Evolutionary conservation across 768 basidiomycete genomes (phyloP), one percentile per base, ranked within the genome.

Genomic region (Mycena alexandri): DNA sequence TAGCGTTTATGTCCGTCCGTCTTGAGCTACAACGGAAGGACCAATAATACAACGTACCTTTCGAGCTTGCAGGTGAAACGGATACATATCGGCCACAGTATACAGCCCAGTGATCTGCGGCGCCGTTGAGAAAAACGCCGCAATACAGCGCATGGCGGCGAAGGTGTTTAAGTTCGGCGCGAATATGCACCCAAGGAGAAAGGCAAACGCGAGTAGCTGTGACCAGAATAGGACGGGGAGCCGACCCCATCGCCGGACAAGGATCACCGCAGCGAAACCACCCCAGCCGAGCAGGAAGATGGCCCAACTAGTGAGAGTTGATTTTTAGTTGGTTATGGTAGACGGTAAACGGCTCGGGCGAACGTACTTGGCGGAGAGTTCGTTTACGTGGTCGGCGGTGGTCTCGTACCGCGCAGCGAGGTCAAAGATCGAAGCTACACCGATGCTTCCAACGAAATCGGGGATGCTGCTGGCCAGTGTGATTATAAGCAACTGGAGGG

Each of bases 381-480:
- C 83, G 72, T 91, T 92, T 76, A 91, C 88, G 11, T 81, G 84
- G 19, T 81, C 82, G 0, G 86, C 79, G 0, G 83, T 89, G 0
- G 89, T 90, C 56, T 87, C 58, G 75, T 80, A 90, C 66, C 87
- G 81, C 11, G 75, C 70, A 0, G 90, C 89, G 24, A 91, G 80
- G 0, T 85, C 83, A 63, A 92, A 92, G 25, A 91, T 84, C 5
- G 82, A 75, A 2, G 89, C 88, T 64, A 91, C 90, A 58, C 90
- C 90, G 56, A 90, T 87, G 1, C 85, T 88, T 12, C 88, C 90
- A 70, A 87, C 84, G 64, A 91, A 91, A 65, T 91, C 90, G 2
- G 90, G 90, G 5, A 90, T 83, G 58, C 89, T 85, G 0, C 89
- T 85, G 13, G 90, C 89, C 17, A 91, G 75, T 0, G 89, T 90